Evolutionary conservation across 306 rosid genomes (phyloP), one percentile per base, ranked within the genome.

Genomic region (Fragaria ananassa): DNA sequence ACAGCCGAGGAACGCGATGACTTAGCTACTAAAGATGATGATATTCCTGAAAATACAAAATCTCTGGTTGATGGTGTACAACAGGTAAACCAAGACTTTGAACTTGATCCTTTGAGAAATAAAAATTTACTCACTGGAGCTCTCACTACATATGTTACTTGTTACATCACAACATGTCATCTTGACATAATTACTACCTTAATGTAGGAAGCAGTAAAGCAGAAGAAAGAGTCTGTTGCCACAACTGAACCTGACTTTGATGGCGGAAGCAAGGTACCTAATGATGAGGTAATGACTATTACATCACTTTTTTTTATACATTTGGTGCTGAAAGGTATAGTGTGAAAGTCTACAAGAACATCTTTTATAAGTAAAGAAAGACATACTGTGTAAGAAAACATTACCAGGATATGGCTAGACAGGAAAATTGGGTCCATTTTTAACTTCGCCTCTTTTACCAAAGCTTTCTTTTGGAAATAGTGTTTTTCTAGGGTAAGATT

Each of bases 281-380:
- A 83, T 67, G 86, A 80, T 62, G 87, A 87, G 86, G 83, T 80
- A 63, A 57, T 63, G 77, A 80, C 84, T 89, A 86, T 79, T 72
- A 70, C 29, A 45, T 64, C 64, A 18, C 11, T 77, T 15, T 42
- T 42, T 29, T 37, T 58, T 39, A 49, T 62, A 18, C 18, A n/a
- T 72, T 56, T 41, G 42, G 75, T 6, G 34, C 75, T 35, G 64
- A 34, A 51, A 19, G 47, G 63, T 71, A 70, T 17, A 4, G 60
- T 9, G 25, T 49, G 74, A n/a, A 2, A 18, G 37, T 71, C 74
- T 31, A 17, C 53, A 35, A 34, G 75, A 51, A 71, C 75, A 19
- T 35, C 47, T 21, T 21, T 57, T 21, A 21, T 57, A 57, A 21
- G 29, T n/a, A 53, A 53, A 53, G 25, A 53, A 6, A 53, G 61